Evolutionary conservation across 352 stramenopile genomes (phyloP).

Genomic region (Globisporangium paddicum): DNA sequence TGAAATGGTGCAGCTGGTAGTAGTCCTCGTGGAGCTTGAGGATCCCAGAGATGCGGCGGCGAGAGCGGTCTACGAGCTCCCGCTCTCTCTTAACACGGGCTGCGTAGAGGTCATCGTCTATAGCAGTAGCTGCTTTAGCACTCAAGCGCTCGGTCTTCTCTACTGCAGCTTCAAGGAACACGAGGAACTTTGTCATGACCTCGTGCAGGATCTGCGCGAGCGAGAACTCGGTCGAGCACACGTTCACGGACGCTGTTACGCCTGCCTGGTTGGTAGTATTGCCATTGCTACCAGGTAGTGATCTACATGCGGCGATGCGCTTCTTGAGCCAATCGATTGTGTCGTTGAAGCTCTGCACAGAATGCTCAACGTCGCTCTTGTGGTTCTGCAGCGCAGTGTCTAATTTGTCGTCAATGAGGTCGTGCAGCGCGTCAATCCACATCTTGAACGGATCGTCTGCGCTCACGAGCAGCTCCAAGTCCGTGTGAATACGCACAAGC

Average conservation of each 20-base stretch:
- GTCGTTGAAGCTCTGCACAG: constrained; percentile 32
- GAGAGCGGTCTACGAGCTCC: constrained; percentile 13
- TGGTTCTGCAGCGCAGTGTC: constrained; percentile 13
- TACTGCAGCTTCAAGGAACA: constrained; percentile 8
- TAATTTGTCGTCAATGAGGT: constrained; percentile 26
- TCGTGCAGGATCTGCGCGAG: constrained; percentile 48
- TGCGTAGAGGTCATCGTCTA: neutral
- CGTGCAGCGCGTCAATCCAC: constrained; percentile 22
- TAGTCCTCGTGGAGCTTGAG: constrained; percentile 26
- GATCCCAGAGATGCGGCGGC: constrained; percentile 15
- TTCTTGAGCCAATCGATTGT: constrained; percentile 40
- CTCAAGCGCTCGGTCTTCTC: neutral
- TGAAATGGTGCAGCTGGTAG: constrained; percentile 27
- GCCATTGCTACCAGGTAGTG: neutral
- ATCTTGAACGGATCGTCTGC: constrained; percentile 18
- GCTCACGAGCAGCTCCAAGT: constrained; percentile 21
- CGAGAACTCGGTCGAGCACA: constrained; percentile 36
- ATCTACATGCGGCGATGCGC: constrained; percentile 27
- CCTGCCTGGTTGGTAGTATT: neutral
- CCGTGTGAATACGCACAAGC: constrained; percentile 26
- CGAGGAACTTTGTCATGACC: constrained; percentile 26
- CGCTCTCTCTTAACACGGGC: neutral
- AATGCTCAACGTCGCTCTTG: constrained; percentile 14
- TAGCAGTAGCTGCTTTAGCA: neutral
- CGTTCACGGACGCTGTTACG: constrained; percentile 11